Percentiles rank a stretch among this genome's conserved stretches.
Evolutionary conservation across 2,329 filamentous ascomycete genomes (phyloP).

Genomic region (Amauroascus verrucosus): DNA sequence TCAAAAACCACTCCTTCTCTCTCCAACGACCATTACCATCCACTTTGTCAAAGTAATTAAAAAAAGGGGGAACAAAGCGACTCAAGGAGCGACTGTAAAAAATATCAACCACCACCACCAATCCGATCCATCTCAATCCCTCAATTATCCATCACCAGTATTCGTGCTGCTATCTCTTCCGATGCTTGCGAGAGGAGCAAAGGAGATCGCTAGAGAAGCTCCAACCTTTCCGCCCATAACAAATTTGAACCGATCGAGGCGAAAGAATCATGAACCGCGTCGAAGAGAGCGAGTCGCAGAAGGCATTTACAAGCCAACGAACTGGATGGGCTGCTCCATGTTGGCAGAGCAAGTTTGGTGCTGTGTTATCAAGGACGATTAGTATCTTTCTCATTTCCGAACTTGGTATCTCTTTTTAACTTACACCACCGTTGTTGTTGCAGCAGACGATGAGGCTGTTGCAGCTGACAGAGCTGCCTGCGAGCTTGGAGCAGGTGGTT

Average conservation of each 20-base stretch:
- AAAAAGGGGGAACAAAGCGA: slow-evolving; percentile 2
- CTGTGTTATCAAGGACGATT: not conserved
- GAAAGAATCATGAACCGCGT: not conserved
- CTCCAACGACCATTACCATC: not conserved
- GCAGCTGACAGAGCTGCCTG: slow-evolving; percentile 14
- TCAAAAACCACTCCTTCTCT: not conserved
- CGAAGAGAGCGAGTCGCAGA: not conserved
- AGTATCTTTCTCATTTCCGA: not conserved
- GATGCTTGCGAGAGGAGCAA: slow-evolving; percentile 2
- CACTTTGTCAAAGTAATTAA: not conserved
- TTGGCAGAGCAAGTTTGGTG: slow-evolving; percentile 14
- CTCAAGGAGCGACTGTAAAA: slow-evolving; percentile 13
- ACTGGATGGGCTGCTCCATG: slow-evolving; percentile 12
- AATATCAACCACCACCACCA: slow-evolving; percentile 5
- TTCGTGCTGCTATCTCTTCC: not conserved
- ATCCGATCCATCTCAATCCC: not conserved
- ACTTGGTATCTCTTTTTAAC: not conserved
- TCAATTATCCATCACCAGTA: not conserved
- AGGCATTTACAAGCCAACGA: slow-evolving; percentile 11
- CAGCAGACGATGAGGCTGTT: slow-evolving; percentile 17
- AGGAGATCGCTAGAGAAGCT: slow-evolving; percentile 6
- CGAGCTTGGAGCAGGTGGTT: slow-evolving; percentile 14
- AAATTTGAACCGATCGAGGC: slow-evolving; percentile 8
- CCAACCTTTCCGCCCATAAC: not conserved
- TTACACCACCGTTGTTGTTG: slow-evolving; percentile 15